Base-by-base conservation (phyloP, 2,329 filamentous ascomycete genomes). In the Fusarium palustre region DNA sequence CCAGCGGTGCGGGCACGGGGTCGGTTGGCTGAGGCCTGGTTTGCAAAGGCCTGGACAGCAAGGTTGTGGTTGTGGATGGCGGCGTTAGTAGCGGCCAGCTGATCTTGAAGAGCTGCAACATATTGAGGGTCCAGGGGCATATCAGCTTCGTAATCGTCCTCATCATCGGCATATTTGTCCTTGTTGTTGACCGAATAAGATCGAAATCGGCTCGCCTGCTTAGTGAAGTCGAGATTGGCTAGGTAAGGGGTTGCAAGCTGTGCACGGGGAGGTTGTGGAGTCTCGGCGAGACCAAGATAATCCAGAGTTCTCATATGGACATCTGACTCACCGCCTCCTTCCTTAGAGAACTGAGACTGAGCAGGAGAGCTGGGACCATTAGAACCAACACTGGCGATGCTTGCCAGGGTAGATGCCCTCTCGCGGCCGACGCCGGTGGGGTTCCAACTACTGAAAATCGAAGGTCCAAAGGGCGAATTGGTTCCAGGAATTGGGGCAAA, bases 111-210 rank as follows among this genome's bases (percentile, higher is more conserved):
- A 50, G 85, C 82, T 28, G 87, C 88, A 59, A 91, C 86, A 64
- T 88, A 88, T 54, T 88, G 84, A 64, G 76, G 84, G 62, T 89
- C 86, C 45, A 87, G 81, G 22, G 81, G 80, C 55, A 87, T 76
- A 60, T 81, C 85, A 22, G 78, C 75, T 38, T 86, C 90, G 64
- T 92, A 93, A 64, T 94, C 91, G 28, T 94, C 91, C 54, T 97
- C 94, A 47, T 93, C 91, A 74, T 97, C 93, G 4, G 92, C 94
- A 75, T 98, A 98, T 79, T 96, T 97, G 78, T 98, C 95, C 80
- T 97, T 97, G 58, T 97, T 97, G 80, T 99, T 99, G 70, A 99
- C 96, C 1, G 96, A 99, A 79, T 97, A 98, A 3, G 96, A 99
- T 47, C 96, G 90, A 84, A 98, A 97, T 54, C 96, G 90, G 78